Percentiles rank a stretch among this genome's conserved stretches.
These are phyloP conservation scores for Naganishia cerealis DNA, from an alignment of 1,284 basidiomycete genomes.

Conservation along the genomic window DNA sequence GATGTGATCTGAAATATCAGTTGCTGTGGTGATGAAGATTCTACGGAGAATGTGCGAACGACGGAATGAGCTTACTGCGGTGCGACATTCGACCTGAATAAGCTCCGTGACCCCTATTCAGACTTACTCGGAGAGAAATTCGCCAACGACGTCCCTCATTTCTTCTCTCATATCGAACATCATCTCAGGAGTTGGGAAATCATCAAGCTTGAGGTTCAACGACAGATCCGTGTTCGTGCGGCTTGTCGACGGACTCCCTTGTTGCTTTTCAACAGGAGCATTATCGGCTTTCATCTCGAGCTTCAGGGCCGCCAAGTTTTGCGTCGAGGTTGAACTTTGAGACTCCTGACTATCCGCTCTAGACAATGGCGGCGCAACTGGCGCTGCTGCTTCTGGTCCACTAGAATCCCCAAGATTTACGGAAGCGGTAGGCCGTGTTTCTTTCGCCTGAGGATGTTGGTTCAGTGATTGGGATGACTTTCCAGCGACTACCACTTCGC, in stretches of 20 bases:
- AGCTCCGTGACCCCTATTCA: background rate
- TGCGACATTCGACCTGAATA: background rate
- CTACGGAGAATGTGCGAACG: background rate
- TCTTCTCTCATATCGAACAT: constrained; percentile 35
- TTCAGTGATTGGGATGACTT: background rate
- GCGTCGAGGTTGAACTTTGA: background rate
- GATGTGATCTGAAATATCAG: constrained; percentile 33
- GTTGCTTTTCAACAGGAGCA: background rate
- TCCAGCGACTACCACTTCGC: constrained; percentile 17
- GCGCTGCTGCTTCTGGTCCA: background rate
- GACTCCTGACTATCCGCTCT: constrained; percentile 13
- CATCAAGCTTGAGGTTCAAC: constrained; percentile 28
- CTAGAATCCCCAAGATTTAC: background rate
- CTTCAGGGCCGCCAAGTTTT: background rate
- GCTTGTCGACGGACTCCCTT: background rate
- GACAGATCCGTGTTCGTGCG: constrained; percentile 6
- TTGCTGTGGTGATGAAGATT: constrained; percentile 34
- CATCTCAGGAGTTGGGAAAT: constrained; percentile 33
- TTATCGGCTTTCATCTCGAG: background rate
- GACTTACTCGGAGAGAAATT: constrained; percentile 32
- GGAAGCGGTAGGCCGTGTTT: background rate
- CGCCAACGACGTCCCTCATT: constrained; percentile 26
- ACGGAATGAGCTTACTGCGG: background rate
- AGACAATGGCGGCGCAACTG: background rate
- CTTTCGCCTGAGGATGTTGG: background rate